phyloP scores from a whole-genome alignment of 2,329 filamentous ascomycete genomes.

The Raffaelea deltoideospora region DNA sequence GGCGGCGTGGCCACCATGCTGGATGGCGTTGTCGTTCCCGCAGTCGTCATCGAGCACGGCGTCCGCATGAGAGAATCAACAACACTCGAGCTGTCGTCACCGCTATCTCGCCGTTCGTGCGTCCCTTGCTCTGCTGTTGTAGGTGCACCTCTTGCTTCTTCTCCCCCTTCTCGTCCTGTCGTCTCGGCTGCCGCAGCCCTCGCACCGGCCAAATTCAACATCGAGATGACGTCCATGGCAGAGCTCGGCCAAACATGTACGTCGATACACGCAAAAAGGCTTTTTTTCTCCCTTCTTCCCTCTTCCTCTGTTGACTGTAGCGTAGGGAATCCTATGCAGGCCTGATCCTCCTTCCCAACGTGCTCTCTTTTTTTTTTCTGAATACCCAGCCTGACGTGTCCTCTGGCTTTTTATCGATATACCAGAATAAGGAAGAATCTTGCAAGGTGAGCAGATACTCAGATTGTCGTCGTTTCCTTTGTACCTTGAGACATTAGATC shows the following conservation, averaged over 20 bases:
- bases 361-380: background rate
- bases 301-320: background rate
- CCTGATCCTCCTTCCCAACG: background rate
- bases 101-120: too few species aligned
- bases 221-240: conserved; percentile 25
- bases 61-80: conserved; percentile 9
- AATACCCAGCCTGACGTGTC: background rate
- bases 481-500: too few species aligned
- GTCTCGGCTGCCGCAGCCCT: conserved; percentile 2
- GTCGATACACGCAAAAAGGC: background rate
- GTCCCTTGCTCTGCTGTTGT: background rate
- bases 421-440: too few species aligned
- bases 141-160: conserved; percentile 4
- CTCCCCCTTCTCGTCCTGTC: conserved; percentile 1
- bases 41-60: conserved; percentile 10
- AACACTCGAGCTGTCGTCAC: background rate
- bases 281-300: too few species aligned
- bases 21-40: conserved; percentile 10
- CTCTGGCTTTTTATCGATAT: background rate
- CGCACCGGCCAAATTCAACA: conserved; percentile 23
- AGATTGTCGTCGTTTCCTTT: too few species aligned
- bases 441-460: too few species aligned
- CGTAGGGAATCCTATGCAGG: background rate
- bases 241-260: background rate
- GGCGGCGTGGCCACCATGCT: conserved; percentile 19